phyloP scores from a whole-genome alignment of 768 basidiomycete species.

The Boletus reticulatus region DNA sequence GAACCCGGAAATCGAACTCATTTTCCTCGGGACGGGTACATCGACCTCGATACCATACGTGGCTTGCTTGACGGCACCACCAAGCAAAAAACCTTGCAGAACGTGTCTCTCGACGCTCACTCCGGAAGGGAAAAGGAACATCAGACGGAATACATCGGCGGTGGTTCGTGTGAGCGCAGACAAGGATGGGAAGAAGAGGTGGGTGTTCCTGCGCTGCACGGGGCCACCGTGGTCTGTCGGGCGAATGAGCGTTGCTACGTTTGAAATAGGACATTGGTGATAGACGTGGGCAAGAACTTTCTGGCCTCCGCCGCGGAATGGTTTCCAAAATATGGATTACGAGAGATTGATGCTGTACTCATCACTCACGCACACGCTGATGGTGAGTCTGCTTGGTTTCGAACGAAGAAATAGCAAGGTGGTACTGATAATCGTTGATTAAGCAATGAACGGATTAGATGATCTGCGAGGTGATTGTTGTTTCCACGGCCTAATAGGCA shows the following conservation, averaged over 20 bases:
- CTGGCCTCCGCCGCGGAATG: constrained; percentile 51
- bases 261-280: constrained; percentile 63
- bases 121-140: constrained; percentile 78
- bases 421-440: constrained; percentile 5
- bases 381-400: constrained; percentile 36
- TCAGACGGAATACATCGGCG: constrained; percentile 79
- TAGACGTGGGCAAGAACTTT: constrained; percentile 88
- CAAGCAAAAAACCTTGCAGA: constrained; percentile 48
- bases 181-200: constrained; percentile 47
- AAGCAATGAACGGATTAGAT: constrained; percentile 87
- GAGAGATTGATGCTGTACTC: constrained; percentile 71
- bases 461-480: constrained; percentile 68
- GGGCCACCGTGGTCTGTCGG: background rate
- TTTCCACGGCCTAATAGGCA: background rate
- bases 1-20: constrained; percentile 49
- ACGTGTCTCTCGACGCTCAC: constrained; percentile 68
- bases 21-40: constrained; percentile 84
- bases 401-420: background rate
- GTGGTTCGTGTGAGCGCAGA: constrained; percentile 49
- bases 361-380: constrained; percentile 90
- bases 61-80: constrained; percentile 72
- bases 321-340: constrained; percentile 72
- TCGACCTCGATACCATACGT: constrained; percentile 70
- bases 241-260: background rate
- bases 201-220: constrained; percentile 22